Base-by-base conservation (phyloP, 495 filamentous ascomycete species). In the Friedmanniomyces simplex region DNA sequence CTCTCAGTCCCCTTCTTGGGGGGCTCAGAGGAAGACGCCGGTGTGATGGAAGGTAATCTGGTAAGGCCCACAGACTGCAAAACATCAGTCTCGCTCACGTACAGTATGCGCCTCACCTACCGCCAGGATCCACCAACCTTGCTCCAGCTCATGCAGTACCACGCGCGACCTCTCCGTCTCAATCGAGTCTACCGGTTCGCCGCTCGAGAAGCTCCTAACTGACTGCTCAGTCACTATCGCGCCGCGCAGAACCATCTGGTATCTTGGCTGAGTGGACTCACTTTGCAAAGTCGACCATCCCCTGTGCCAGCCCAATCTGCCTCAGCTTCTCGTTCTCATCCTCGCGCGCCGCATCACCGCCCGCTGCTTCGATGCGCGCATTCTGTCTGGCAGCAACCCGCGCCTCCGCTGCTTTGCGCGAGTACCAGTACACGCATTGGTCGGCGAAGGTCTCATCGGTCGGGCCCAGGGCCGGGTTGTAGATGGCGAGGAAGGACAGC, bases 301-400 rank as follows among this genome's bases (percentile, higher is more conserved):
- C 93, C 75, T 99, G 93, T 52, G 93, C 94, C 61, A 98, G 79
- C n/a, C 93, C 93, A 68, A 98, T 87, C 73, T 95, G 89, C 59
- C 94, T 80, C 65, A 97, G 71, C 60, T 79, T 84, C 72, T 91
- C 85, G 68, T 97, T 95, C 58, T 77, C 79, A 52, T 86, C 77
- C 63, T 87, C 80, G 41, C 77, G 77, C 30, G 46, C 25, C 25
- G 56, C 43, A 14, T 59, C 46, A 12, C 66, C 72, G 13, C 71
- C 67, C 7, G 74, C 37, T 57, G 68, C 66, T 63, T 74, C 68
- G 62, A 73, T 67, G 41, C 69, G 62, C 22, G 26, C 55, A 47
- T 53, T 57, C 28, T 61, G 49, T 37, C 62, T 55, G 56, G 67
- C 55, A 57, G 67, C 52, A 5, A 25, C 28, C 57, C 65, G 50